A percentile compares a stretch with the other conserved stretches of the same genome.
Evolutionary conservation across 78 protist genomes (phyloP).

Genomic region (Dictyostelium intermedium): DNA sequence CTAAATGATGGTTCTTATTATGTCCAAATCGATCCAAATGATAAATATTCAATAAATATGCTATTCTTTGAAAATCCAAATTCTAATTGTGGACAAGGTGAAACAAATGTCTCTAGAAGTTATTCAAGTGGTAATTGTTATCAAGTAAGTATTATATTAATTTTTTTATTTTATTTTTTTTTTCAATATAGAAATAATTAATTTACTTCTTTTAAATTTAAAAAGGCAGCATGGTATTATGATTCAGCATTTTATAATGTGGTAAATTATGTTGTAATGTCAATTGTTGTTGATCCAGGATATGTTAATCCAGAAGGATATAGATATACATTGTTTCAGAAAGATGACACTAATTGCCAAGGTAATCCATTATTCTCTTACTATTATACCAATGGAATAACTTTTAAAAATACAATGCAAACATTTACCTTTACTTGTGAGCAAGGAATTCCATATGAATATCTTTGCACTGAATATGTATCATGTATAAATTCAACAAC

Average conservation of each 20-base stretch:
- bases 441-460: not conserved
- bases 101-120: not conserved
- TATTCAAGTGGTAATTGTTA: not conserved
- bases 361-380: not conserved
- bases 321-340: not conserved
- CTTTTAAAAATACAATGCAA: conserved; percentile 1
- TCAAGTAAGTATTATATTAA: not conserved
- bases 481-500: not conserved
- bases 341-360: not conserved
- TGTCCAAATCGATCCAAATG: not conserved
- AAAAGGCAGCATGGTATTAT: not conserved
- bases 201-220: not conserved
- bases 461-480: not conserved
- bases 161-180: no score
- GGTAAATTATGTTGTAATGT: not conserved
- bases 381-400: conserved; percentile 13
- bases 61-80: not conserved
- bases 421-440: not conserved
- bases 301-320: conserved; percentile 2
- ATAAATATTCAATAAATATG: not conserved
- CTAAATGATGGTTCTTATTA: not conserved
- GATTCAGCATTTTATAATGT: conserved; percentile 16
- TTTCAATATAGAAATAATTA: no score
- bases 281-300: conserved; percentile 32
- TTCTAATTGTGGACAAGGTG: not conserved